A percentile compares a stretch with the other conserved stretches of the same genome.
phyloP scores from a whole-genome alignment of 129 eudicot species.

The Heracleum sosnowskyi region DNA sequence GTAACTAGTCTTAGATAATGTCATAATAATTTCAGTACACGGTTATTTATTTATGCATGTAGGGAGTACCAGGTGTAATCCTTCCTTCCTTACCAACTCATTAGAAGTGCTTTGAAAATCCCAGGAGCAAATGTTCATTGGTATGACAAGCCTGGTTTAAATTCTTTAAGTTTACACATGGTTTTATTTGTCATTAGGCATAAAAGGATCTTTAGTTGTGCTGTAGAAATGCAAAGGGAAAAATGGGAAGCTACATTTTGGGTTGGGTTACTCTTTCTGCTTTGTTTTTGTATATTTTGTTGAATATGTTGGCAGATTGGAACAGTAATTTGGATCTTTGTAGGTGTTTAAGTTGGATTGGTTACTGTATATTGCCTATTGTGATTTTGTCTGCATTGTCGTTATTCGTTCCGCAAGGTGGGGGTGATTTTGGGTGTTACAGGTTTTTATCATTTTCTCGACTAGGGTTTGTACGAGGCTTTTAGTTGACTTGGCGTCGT shows the following conservation, averaged over 20 bases:
- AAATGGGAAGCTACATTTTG: slow-evolving; percentile 62
- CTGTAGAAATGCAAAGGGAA: no score
- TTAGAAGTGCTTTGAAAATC: no score
- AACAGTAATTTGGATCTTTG: slow-evolving; percentile 74
- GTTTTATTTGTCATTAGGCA: no score
- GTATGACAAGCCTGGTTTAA: no score
- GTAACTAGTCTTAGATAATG: no score
- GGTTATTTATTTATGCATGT: no score
- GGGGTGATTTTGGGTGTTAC: slow-evolving; percentile 43
- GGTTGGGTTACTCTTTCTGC: slow-evolving; percentile 83
- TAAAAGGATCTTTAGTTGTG: no score
- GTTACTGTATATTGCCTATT: slow-evolving; percentile 73
- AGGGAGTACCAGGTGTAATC: no score
- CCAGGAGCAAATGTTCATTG: no score
- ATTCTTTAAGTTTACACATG: no score
- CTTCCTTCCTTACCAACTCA: no score
- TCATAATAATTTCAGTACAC: no score
- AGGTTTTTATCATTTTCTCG: slow-evolving; percentile 67
- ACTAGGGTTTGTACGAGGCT: slow-evolving; percentile 65
- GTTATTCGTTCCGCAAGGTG: slow-evolving; percentile 72
- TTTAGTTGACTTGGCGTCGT: slow-evolving; percentile 64
- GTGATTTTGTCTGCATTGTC: slow-evolving; percentile 55
- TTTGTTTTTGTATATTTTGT: slow-evolving; percentile 54
- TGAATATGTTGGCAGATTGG: slow-evolving; percentile 73
- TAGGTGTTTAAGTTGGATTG: slow-evolving; percentile 65